Evolutionary conservation across 2,329 filamentous ascomycete genomes (phyloP).

Genomic region (Berkeleyomyces rouxiae): DNA sequence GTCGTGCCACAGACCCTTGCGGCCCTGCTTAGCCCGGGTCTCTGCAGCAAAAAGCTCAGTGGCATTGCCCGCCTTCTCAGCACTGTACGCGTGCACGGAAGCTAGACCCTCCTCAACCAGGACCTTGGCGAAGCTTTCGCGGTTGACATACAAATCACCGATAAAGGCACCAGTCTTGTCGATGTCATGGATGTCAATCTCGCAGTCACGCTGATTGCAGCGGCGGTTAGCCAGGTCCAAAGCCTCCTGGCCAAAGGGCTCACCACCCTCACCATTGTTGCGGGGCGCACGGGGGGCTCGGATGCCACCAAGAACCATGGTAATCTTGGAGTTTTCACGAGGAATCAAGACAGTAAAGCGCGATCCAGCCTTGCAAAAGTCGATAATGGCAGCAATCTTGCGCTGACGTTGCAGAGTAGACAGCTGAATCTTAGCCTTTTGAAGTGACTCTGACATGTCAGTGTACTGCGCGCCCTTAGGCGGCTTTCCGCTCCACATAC

Average conservation of each 20-base stretch:
- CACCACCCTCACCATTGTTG: constrained; percentile 55
- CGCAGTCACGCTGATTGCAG: constrained; percentile 85
- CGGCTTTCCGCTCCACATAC: constrained; percentile 86
- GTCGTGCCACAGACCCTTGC: constrained; percentile 81
- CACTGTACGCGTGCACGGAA: constrained; percentile 83
- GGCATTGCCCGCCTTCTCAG: constrained; percentile 84
- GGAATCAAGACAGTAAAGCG: constrained; percentile 86
- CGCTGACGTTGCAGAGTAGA: constrained; percentile 77
- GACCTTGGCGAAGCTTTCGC: constrained; percentile 87
- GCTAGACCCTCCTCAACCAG: constrained; percentile 89
- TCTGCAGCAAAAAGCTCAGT: constrained; percentile 78
- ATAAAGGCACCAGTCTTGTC: constrained; percentile 98
- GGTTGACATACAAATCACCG: constrained; percentile 79
- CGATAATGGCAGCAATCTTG: constrained; percentile 81
- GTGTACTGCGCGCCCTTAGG: constrained; percentile 67
- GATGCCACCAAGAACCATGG: constrained; percentile 84
- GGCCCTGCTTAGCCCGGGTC: constrained; percentile 71
- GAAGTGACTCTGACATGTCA: constrained; percentile 80
- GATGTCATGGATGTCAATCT: constrained; percentile 85
- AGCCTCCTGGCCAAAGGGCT: constrained; percentile 91
- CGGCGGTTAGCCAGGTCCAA: constrained; percentile 78
- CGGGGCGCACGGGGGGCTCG: constrained; percentile 77
- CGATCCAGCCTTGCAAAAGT: constrained; percentile 95
- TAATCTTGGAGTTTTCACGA: constrained; percentile 84
- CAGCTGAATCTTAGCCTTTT: constrained; percentile 91